phyloP scores from a whole-genome alignment of 2,329 filamentous ascomycete genomes.

The Aspergillus sp. region DNA sequence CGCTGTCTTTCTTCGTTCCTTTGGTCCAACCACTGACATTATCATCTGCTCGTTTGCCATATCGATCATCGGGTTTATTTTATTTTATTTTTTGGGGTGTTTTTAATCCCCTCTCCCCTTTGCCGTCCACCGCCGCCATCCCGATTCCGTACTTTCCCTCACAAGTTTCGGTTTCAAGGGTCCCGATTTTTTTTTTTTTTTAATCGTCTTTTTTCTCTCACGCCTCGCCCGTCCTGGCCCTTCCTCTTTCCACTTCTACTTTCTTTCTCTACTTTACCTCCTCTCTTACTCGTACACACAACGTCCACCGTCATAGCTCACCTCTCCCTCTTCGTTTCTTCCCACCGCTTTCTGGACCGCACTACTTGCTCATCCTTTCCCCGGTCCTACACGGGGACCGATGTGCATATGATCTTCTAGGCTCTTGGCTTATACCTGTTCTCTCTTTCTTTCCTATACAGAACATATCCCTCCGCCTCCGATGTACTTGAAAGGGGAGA shows the following conservation, averaged over 20 bases:
- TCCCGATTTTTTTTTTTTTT: constrained; percentile 6
- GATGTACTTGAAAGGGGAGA: constrained; percentile 29
- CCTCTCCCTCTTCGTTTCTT: neutral
- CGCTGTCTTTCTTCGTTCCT: constrained; percentile 9
- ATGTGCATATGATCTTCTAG: constrained; percentile 20
- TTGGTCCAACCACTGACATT: neutral
- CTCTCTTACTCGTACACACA: neutral
- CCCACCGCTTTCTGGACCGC: neutral
- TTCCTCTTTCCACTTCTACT: neutral
- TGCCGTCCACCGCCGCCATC: constrained; percentile 4
- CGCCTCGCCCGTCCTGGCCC: neutral
- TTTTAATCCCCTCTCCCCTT: neutral
- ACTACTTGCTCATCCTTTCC: constrained; percentile 3
- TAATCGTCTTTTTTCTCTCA: neutral
- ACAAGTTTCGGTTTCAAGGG: constrained; percentile 4
- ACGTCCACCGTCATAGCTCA: neutral
- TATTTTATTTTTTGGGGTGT: neutral
- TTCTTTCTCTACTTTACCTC: constrained; percentile 5
- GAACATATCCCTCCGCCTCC: neutral
- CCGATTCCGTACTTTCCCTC: constrained; percentile 4
- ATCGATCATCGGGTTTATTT: neutral
- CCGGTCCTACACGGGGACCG: constrained; percentile 9
- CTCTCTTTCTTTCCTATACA: neutral
- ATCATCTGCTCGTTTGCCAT: neutral
- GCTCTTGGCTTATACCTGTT: constrained; percentile 9